Evolutionary conservation across 1,284 basidiomycete species (phyloP).

Genomic region (Mycosarcoma mackinlayi): DNA sequence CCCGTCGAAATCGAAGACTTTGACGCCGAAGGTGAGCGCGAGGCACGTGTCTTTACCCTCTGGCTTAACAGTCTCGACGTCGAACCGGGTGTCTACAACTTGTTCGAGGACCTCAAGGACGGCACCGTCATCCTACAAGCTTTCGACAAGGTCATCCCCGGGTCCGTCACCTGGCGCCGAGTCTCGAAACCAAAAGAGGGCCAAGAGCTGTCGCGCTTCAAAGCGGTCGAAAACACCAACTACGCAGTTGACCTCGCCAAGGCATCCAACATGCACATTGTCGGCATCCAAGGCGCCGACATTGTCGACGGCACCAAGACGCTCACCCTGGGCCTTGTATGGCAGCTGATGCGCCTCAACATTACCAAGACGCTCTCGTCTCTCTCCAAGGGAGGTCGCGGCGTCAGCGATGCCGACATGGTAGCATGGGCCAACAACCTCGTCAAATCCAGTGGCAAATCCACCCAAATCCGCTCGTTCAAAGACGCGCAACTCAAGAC

Average conservation of each 20-base stretch:
- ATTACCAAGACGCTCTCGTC: constrained; percentile 90
- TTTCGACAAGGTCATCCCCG: constrained; percentile 93
- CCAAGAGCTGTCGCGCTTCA: constrained; percentile 89
- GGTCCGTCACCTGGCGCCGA: constrained; percentile 90
- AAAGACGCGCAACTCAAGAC: constrained; percentile 92
- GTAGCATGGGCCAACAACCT: constrained; percentile 94
- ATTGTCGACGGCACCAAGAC: constrained; percentile 93
- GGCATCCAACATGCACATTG: constrained; percentile 91
- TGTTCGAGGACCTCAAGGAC: constrained; percentile 94
- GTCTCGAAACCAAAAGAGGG: constrained; percentile 89
- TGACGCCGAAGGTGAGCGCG: constrained; percentile 96
- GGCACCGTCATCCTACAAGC: constrained; percentile 91
- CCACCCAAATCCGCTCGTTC: constrained; percentile 83
- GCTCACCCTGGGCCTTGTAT: constrained; percentile 92
- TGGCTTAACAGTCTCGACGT: constrained; percentile 98
- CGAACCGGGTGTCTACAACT: constrained; percentile 93
- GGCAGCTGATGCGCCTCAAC: constrained; percentile 95
- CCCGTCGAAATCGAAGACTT: constrained; percentile 89
- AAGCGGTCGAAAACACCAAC: constrained; percentile 98
- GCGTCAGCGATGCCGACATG: constrained; percentile 90
- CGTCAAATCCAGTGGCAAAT: constrained; percentile 80
- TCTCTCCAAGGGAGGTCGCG: constrained; percentile 79
- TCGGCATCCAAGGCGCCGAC: constrained; percentile 96
- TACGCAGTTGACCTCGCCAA: constrained; percentile 92
- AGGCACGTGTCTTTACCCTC: constrained; percentile 95